Evolutionary conservation across 1,284 basidiomycete genomes (phyloP).

Genomic region (Ustilago xerochloae): DNA sequence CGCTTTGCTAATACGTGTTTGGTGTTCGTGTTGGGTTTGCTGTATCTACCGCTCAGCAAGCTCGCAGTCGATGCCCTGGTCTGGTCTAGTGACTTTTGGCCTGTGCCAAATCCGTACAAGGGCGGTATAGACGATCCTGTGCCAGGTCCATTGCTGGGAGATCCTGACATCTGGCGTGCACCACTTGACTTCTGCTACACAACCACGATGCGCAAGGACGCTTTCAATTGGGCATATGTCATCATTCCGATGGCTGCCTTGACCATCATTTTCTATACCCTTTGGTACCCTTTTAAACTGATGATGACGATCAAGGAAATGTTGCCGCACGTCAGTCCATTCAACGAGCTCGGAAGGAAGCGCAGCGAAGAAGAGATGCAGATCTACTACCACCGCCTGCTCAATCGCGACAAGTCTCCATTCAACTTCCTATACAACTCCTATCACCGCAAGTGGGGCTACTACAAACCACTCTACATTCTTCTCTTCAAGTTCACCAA

Average conservation of each 20-base stretch:
- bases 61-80: constrained; percentile 59
- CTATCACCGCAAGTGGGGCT: constrained; percentile 70
- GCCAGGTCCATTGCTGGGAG: constrained; percentile 71
- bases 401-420: constrained; percentile 77
- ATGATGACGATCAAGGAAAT: constrained; percentile 73
- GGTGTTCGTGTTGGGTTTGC: constrained; percentile 53
- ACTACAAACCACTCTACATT: constrained; percentile 67
- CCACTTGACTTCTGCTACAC: constrained; percentile 80
- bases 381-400: constrained; percentile 78
- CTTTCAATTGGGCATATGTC: constrained; percentile 78
- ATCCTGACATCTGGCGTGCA: constrained; percentile 71
- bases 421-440: constrained; percentile 78
- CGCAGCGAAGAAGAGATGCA: constrained; percentile 75
- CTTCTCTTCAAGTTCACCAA: constrained; percentile 76
- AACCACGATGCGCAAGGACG: constrained; percentile 75
- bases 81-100: constrained; percentile 64
- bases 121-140: constrained; percentile 70
- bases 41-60: constrained; percentile 64
- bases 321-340: constrained; percentile 77
- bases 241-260: constrained; percentile 75
- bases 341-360: constrained; percentile 77
- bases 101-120: constrained; percentile 74
- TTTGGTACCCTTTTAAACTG: constrained; percentile 80
- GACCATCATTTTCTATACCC: constrained; percentile 74
- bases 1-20: constrained; percentile 56